These are phyloP conservation scores for Bipolaris gigantea DNA, from an alignment of 2,329 filamentous ascomycete species.

Conservation along the genomic window DNA sequence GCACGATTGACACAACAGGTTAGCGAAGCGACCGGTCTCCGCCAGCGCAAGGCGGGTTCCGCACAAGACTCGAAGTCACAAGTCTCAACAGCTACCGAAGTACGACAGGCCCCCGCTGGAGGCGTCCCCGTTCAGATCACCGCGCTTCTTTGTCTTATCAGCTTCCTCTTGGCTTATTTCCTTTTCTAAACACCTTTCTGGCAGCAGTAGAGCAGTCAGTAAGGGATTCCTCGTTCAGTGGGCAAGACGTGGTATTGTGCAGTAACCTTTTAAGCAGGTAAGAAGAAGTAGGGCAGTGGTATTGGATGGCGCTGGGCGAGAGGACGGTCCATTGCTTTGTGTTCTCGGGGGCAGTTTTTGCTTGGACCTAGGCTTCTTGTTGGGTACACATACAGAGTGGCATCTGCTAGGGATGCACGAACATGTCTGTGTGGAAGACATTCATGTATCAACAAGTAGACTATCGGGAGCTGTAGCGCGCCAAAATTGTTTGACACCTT, in stretches of 20 bases:
- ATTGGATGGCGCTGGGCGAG: conserved; percentile 4
- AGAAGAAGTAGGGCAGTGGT: conserved; percentile 6
- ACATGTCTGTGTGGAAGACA: conserved; percentile 15
- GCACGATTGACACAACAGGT: conserved; percentile 65
- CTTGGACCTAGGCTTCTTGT: conserved; percentile 20
- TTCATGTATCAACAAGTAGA: conserved; percentile 39
- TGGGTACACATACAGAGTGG: conserved; percentile 30
- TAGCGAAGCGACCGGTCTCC: conserved; percentile 61
- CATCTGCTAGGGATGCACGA: conserved; percentile 14
- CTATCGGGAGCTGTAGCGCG: conserved; percentile 26
- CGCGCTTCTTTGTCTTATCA: conserved; percentile 79
- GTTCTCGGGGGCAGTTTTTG: conserved; percentile 26
- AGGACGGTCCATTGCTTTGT: conserved; percentile 21
- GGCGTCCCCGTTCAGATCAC: conserved; percentile 87
- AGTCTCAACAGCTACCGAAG: conserved; percentile 55
- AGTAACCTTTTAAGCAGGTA: conserved; percentile 10
- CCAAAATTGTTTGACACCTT: conserved; percentile 6
- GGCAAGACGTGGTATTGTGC: conserved; percentile 24
- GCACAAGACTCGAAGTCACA: conserved; percentile 55
- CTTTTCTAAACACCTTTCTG: conserved; percentile 71
- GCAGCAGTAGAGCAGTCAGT: conserved; percentile 24
- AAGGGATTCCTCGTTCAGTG: conserved; percentile 1
- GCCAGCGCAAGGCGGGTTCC: conserved; percentile 73
- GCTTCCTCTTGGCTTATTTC: conserved; percentile 93
- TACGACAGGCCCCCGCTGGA: conserved; percentile 59